Evolutionary conservation across 345 rosid species (phyloP).

Genomic region (Citrus sp.): DNA sequence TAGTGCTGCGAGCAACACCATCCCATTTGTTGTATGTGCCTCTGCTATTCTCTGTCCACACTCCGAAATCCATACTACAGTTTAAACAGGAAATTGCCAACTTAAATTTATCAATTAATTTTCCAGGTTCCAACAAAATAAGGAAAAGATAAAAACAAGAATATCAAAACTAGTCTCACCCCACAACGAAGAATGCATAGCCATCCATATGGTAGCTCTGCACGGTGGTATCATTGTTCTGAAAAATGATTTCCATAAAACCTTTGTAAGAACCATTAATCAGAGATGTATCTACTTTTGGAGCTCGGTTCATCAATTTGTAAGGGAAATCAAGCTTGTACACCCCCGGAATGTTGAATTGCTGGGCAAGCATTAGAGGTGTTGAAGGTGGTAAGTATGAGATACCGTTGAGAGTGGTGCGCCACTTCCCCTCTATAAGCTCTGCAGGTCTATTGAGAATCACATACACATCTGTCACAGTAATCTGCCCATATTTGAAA

Average conservation of each 20-base stretch:
- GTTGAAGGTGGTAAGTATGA: constrained; percentile 83
- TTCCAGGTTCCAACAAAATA: not conserved
- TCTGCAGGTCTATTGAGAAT: constrained; percentile 67
- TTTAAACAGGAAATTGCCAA: constrained; percentile 4
- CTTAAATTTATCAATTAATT: not conserved
- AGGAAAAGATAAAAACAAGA: constrained; percentile 12
- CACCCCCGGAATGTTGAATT: constrained; percentile 71
- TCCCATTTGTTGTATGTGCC: constrained; percentile 88
- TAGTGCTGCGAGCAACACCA: constrained; percentile 79
- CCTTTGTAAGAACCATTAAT: constrained; percentile 86
- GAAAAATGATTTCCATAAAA: constrained; percentile 87
- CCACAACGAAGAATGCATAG: constrained; percentile 87
- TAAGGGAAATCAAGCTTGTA: constrained; percentile 93
- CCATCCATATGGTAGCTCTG: constrained; percentile 95
- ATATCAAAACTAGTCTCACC: constrained; percentile 48
- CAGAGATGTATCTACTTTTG: constrained; percentile 76
- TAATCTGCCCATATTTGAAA: constrained; percentile 77
- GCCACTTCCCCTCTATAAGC: constrained; percentile 64
- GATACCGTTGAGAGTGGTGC: constrained; percentile 70
- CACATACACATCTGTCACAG: constrained; percentile 83
- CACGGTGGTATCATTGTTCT: constrained; percentile 70
- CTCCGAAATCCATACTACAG: constrained; percentile 87
- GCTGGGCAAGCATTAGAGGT: constrained; percentile 81
- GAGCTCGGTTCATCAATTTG: constrained; percentile 65
- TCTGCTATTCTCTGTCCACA: constrained; percentile 93